Base-by-base conservation (phyloP, 2,329 filamentous ascomycete species). In the Botrytis cinerea region DNA sequence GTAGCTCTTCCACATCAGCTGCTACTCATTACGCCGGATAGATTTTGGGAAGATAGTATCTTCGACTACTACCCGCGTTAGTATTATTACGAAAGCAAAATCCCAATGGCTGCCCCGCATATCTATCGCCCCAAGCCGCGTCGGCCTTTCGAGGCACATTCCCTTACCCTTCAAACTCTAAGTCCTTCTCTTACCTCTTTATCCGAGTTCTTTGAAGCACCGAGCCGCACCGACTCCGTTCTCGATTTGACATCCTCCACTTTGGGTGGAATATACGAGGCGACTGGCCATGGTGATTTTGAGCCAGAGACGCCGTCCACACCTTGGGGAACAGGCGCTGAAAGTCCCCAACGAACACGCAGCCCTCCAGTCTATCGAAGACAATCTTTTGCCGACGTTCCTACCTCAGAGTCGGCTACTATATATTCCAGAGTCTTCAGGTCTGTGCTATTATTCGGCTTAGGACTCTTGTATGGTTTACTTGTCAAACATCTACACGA, bases 161-260 rank as follows among this genome's bases (percentile, higher is more conserved):
- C 51, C 14, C 54, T 59, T 48, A 84, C 82, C 79, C 74, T 83
- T 85, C 71, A 85, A 83, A 76, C 86, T 85, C 75, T 86, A 86
- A 76, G 89, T 87, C 69, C 87, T 87, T 74, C 90, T 87, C 63
- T 86, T 89, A 57, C 74, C 40, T 72, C 77, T 70, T 83, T 91
- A 78, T 90, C 91, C 68, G 72, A 73, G 74, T 84, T 91, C 72
- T 91, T 89, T 48, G 87, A 88, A 46, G 88, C 89, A 6, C 92
- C 91, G 2, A 85, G 77, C 45, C 90, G 93, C 74, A 92, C 91
- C 38, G 90, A 92, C 76, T 97, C 94, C 16, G 88, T 94, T 73
- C 85, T 94, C 80, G 97, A 98, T 81, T 87, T 99, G 74, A 97
- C 94, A 6, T 91, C 93, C 16, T 95, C 94, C 2, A 97, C 96